Base-by-base conservation (phyloP, 2,329 filamentous ascomycete genomes). In the Fusarium penzigii region DNA sequence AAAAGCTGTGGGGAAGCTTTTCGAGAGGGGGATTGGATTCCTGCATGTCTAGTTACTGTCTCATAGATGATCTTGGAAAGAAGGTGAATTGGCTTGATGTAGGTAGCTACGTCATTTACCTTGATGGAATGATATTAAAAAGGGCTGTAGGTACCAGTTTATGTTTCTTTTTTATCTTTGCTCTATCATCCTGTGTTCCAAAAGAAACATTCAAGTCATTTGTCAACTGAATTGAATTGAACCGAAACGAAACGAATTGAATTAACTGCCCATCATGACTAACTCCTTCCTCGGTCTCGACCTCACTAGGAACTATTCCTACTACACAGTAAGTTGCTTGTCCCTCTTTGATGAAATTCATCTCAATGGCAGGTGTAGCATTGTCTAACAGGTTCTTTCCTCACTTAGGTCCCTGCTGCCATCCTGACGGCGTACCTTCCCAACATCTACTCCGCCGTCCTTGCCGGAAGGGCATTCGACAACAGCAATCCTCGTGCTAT, bases 331-430 rank as follows among this genome's bases (percentile, higher is more conserved):
- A 52, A 17, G 39, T 10, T 39, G n/a, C 5, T 34, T 16, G 20
- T 7, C 20, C 20, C 20, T 25, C 7, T 7, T 7, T 25, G 20
- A 4, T 25, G 20, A 4, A 25, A 25, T 25, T 25, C 20, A 25
- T 25, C 5, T 25, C 20, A 25, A 25, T 25, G 20, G 20, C 20
- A 25, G 20, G 20, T 12, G 20, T 12, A 45, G 17, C 11, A 7
- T 17, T 20, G 6, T 8, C 13, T 39, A 5, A 32, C 44, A 17
- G 42, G 14, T 25, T 11, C 47, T 44, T 45, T 29, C 52, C 14
- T 25, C 17, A 14, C 17, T 2, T 44, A 76, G 76, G 66, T 79
- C 40, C 76, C 76, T 6, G 73, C 60, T 1, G 74, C 71, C 25
- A 70, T 76, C 47, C 10, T 69, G 46, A 52, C 72, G 17, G 65